Base-by-base conservation (phyloP, 2,329 filamentous ascomycete species). In the Colletotrichum sp. region DNA sequence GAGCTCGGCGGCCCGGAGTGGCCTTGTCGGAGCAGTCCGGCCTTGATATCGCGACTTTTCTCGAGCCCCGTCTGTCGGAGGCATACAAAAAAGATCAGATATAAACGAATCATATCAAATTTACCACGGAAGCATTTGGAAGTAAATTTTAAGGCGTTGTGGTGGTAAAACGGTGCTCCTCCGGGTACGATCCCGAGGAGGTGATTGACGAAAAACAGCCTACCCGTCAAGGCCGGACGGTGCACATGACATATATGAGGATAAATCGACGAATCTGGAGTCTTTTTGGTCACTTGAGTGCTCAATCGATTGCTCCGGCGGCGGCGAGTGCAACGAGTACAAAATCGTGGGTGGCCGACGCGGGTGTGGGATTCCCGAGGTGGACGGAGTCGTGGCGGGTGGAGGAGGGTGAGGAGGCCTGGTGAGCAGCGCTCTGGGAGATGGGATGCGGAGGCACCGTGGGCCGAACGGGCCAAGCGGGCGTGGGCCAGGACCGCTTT, bases 301-400 rank as follows among this genome's bases (percentile, higher is more conserved):
- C 83, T 85, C 81, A 68, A 79, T 81, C 60, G 85, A 87, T 84
- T 85, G 87, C 84, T 78, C 85, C 77, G 72, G 59, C 67, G 71
- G 65, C 57, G 84, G 83, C 86, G 92, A 92, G 85, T 86, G 87
- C 81, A 93, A 92, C 81, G 89, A 95, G 92, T 91, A 91, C 89
- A 92, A 92, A 88, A 90, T 94, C 85, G 87, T 85, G 82, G 85
- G 84, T 83, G 80, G 85, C 86, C 83, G 83, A 80, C 81, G 79
- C 81, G 79, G 81, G 81, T 80, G 78, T 78, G 78, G 80, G 78
- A 72, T 78, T 81, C 79, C 78, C 79, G 79, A 79, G 78, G 44
- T 76, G 81, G 79, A 80, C 80, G 80, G 80, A 82, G 82, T 83
- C 82, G 67, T 76, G 70, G 81, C 77, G 78, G 80, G 81, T 81